Conservation (phyloP, 257 asterid species). For the Rauvolfia tetraphylla region DNA sequence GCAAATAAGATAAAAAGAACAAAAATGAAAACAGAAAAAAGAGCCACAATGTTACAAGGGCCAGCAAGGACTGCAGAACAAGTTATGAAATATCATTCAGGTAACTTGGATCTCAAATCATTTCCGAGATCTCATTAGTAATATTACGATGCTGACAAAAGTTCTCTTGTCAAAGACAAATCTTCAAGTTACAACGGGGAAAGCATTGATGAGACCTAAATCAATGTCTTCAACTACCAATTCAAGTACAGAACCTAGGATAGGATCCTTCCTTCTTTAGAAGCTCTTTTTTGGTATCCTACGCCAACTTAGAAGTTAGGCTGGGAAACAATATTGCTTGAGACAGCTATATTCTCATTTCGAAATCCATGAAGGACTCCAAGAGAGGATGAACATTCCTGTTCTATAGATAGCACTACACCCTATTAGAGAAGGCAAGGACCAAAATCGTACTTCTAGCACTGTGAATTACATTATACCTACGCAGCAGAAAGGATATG, state of each 20-base stretch:
- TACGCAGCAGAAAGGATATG: no score
- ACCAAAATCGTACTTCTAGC: no score
- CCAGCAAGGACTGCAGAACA: background rate
- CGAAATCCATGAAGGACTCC: no score
- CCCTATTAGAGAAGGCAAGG: no score
- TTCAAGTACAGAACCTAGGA: background rate
- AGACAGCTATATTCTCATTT: no score
- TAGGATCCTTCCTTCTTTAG: no score
- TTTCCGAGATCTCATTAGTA: background rate
- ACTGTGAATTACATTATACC: no score
- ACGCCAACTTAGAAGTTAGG: no score
- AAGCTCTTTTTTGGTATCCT: no score
- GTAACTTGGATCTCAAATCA: background rate
- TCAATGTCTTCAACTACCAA: background rate
- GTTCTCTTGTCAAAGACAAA: background rate
- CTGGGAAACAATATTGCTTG: no score
- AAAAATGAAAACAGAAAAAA: background rate
- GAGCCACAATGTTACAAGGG: background rate
- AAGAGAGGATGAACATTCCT: no score
- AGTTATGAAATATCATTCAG: background rate
- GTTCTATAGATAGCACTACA: no score
- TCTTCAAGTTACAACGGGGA: slow-evolving; percentile 1
- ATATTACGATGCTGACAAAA: background rate
- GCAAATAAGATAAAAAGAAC: background rate
- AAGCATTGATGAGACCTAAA: background rate